Conservation (phyloP, 352 stramenopile species). For the Phytophthora citrophthora region DNA sequence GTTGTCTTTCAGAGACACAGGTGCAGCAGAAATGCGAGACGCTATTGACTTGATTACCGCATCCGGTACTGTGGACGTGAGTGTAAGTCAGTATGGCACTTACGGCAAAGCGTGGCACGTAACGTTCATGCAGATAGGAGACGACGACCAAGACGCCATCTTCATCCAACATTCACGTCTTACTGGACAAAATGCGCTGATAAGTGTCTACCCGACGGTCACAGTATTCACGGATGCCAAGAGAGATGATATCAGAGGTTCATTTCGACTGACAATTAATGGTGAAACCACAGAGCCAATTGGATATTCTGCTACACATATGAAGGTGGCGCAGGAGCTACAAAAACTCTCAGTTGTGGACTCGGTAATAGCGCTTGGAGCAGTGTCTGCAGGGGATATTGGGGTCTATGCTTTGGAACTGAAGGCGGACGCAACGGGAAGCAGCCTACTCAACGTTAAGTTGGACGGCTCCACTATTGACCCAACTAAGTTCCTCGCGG, state of each 20-base stretch:
- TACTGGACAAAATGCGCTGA: conserved; percentile 70
- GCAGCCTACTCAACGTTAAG: conserved; percentile 49
- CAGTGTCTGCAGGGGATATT: conserved; percentile 46
- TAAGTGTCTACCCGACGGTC: conserved; percentile 75
- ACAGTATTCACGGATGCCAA: conserved; percentile 65
- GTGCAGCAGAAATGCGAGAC: conserved; percentile 78
- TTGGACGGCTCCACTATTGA: conserved; percentile 51
- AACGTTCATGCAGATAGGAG: conserved; percentile 81
- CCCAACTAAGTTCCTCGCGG: conserved; percentile 62
- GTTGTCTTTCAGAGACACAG: conserved; percentile 79
- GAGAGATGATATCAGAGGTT: conserved; percentile 65
- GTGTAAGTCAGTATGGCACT: conserved; percentile 57
- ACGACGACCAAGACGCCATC: conserved; percentile 70
- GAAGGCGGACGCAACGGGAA: conserved; percentile 41
- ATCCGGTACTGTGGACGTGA: conserved; percentile 88
- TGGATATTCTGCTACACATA: conserved; percentile 63
- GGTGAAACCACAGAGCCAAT: conserved; percentile 64
- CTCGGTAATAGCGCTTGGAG: conserved; percentile 65
- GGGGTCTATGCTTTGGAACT: conserved; percentile 67
- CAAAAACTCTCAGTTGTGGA: conserved; percentile 68
- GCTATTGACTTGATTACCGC: conserved; percentile 90
- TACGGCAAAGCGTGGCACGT: conserved; percentile 91
- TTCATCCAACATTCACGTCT: conserved; percentile 77
- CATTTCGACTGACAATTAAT: conserved; percentile 63
- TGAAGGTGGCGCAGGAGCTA: conserved; percentile 74